A percentile compares a stretch with the other conserved stretches of the same genome.
phyloP scores from a whole-genome alignment of 805 yeast genomes.

The Kodamaea restingae region DNA sequence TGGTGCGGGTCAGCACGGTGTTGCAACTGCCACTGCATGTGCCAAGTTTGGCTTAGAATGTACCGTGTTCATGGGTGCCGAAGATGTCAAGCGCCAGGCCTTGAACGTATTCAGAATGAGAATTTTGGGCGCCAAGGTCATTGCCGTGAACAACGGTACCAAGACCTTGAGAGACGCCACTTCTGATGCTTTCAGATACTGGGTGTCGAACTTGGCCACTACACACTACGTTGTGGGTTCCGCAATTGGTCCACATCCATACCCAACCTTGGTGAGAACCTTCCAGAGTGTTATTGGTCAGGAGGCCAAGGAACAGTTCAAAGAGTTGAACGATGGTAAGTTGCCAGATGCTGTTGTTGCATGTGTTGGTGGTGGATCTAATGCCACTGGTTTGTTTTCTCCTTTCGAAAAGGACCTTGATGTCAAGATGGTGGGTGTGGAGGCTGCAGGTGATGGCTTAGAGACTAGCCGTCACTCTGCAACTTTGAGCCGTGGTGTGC shows the following conservation, averaged over 20 bases:
- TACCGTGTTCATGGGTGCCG: constrained; percentile 98
- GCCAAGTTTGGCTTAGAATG: constrained; percentile 92
- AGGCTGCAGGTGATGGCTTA: constrained; percentile 98
- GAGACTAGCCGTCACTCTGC: constrained; percentile 91
- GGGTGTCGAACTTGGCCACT: constrained; percentile 84
- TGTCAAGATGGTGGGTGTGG: constrained; percentile 87
- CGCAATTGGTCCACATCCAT: constrained; percentile 99
- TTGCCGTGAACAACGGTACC: constrained; percentile 92
- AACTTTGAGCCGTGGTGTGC: constrained; percentile 88
- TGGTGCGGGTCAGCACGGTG: constrained; percentile 94
- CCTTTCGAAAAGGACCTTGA: constrained; percentile 81
- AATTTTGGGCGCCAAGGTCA: constrained; percentile 91
- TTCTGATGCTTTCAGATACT: constrained; percentile 90
- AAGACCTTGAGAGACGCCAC: constrained; percentile 96
- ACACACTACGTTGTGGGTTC: constrained; percentile 97
- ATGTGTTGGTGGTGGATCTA: constrained; percentile 99
- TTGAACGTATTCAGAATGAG: constrained; percentile 96
- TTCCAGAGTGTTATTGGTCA: constrained; percentile 96
- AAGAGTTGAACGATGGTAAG: constrained; percentile 69
- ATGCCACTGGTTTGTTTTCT: constrained; percentile 91
- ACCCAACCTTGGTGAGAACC: constrained; percentile 95
- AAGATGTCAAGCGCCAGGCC: constrained; percentile 98
- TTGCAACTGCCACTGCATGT: constrained; percentile 89
- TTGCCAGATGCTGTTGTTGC: constrained; percentile 95
- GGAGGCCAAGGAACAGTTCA: constrained; percentile 90